These are phyloP conservation scores for Cercospora zeae-maydis DNA, from an alignment of 2,329 filamentous ascomycete genomes.

Conservation along the genomic window DNA sequence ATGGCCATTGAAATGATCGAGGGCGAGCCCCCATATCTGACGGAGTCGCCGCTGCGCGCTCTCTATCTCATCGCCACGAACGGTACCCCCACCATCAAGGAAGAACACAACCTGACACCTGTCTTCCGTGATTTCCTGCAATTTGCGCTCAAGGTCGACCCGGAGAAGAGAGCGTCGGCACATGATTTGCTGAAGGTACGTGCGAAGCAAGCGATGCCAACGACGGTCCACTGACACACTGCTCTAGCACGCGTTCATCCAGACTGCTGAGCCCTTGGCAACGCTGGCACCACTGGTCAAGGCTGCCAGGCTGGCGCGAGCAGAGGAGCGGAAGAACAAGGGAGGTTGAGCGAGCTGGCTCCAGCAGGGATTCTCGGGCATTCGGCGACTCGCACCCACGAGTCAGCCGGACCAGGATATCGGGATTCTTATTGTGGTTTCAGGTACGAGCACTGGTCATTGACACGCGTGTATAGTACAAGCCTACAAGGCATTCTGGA, in stretches of 20 bases:
- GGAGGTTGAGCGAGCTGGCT: constrained; percentile 30
- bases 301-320: constrained; percentile 78
- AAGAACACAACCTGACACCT: constrained; percentile 74
- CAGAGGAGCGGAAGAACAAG: constrained; percentile 64
- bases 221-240: constrained; percentile 12
- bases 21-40: constrained; percentile 94
- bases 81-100: constrained; percentile 91
- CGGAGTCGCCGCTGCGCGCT: constrained; percentile 86
- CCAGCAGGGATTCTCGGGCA: background rate
- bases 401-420: background rate
- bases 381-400: background rate
- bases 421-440: background rate
- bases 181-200: constrained; percentile 88
- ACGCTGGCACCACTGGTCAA: constrained; percentile 83
- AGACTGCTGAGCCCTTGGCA: constrained; percentile 51
- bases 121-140: constrained; percentile 89
- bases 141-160: constrained; percentile 92
- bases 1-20: constrained; percentile 99
- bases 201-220: background rate
- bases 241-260: constrained; percentile 48
- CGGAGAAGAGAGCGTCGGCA: constrained; percentile 92
- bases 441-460: background rate
- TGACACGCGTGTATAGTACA: constrained; percentile 2
- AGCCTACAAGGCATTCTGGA: background rate
- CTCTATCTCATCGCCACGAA: constrained; percentile 96